A percentile compares a stretch with the other conserved stretches of the same genome.
These are phyloP conservation scores for Blastocystis sp. DNA, from an alignment of 352 stramenopile species.

Conservation along the genomic window DNA sequence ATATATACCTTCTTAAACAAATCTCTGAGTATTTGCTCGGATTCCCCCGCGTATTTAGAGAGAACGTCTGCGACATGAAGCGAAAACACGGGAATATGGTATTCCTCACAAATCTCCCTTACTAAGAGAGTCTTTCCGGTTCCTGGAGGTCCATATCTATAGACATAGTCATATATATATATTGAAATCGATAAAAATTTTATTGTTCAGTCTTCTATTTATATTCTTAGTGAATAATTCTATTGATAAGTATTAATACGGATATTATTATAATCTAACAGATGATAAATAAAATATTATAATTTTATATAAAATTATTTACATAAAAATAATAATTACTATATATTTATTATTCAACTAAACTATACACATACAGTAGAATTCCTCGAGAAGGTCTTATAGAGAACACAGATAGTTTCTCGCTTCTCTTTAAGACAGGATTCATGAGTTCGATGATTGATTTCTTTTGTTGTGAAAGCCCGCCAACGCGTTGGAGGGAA, in stretches of 20 bases:
- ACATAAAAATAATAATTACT: no score
- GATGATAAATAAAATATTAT: background rate
- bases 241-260: background rate
- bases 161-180: no score
- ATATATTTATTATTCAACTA: no score
- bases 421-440: no score
- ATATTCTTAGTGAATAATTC: no score
- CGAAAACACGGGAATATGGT: constrained; percentile 40
- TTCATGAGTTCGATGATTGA: no score
- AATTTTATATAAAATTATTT: constrained; percentile 9
- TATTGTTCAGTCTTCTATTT: no score
- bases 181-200: no score
- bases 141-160: constrained; percentile 83
- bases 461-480: constrained; percentile 8
- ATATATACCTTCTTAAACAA: no score
- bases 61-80: background rate
- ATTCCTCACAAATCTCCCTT: constrained; percentile 88
- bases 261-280: background rate
- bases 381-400: no score
- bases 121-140: constrained; percentile 87
- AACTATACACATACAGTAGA: no score
- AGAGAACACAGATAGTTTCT: no score
- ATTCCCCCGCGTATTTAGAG: constrained; percentile 19
- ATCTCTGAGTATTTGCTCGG: background rate
- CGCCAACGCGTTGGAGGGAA: background rate